A percentile compares a stretch with the other conserved stretches of the same genome.
Conservation (phyloP, 2,329 filamentous ascomycete species). For the Aspergillus alliaceus region DNA sequence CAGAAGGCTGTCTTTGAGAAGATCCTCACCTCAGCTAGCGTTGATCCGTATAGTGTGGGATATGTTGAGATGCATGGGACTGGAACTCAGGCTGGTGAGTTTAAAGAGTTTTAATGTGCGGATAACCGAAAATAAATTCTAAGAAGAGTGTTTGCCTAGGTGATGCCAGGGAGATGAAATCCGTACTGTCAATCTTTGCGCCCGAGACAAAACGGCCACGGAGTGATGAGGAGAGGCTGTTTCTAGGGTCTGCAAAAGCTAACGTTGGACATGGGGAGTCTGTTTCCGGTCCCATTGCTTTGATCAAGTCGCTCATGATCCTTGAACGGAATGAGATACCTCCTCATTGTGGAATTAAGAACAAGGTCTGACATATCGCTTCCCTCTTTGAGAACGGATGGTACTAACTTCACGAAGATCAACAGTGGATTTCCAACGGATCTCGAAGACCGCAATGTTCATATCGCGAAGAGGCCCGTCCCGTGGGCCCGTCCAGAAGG, state of each 20-base stretch:
- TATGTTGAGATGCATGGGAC: slow-evolving; percentile 92
- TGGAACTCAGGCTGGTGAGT: slow-evolving; percentile 72
- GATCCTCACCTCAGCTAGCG: slow-evolving; percentile 69
- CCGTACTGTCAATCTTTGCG: slow-evolving; percentile 66
- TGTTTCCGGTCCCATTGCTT: slow-evolving; percentile 53
- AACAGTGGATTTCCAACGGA: slow-evolving; percentile 49
- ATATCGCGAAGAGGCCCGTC: slow-evolving; percentile 48
- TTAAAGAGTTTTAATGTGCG: not conserved
- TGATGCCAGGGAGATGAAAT: slow-evolving; percentile 79
- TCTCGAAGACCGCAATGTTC: slow-evolving; percentile 42
- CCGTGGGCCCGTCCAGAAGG: slow-evolving; percentile 33
- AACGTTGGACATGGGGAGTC: slow-evolving; percentile 65
- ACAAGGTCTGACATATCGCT: not conserved
- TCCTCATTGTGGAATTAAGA: slow-evolving; percentile 39
- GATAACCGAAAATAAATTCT: not conserved
- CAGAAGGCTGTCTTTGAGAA: slow-evolving; percentile 71
- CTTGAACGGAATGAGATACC: slow-evolving; percentile 35
- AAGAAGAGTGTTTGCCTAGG: not conserved
- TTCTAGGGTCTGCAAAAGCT: slow-evolving; percentile 63
- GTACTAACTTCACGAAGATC: slow-evolving; percentile 29
- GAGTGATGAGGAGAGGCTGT: slow-evolving; percentile 48
- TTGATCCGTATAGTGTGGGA: slow-evolving; percentile 74
- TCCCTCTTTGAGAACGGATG: too few relatives aligned
- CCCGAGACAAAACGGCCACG: slow-evolving; percentile 45
- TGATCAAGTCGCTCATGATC: slow-evolving; percentile 42